phyloP scores from a whole-genome alignment of 768 basidiomycete species.

The Lactarius evosmus region DNA sequence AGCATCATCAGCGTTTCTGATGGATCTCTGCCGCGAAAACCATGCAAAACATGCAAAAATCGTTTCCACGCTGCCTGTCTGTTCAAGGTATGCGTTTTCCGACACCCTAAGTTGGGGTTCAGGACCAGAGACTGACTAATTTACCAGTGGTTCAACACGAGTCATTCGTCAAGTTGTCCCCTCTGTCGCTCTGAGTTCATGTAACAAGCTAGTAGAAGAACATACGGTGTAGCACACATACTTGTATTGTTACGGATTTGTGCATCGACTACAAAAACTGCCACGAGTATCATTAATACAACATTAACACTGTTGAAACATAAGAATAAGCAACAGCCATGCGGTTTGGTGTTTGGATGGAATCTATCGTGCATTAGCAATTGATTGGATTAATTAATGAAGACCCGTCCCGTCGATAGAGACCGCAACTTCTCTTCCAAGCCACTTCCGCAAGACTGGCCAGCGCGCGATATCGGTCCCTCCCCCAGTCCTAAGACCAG shows the following conservation, averaged over 20 bases:
- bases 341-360: not conserved
- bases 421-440: too few relatives aligned
- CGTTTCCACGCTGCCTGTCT: slow-evolving; percentile 89
- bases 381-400: too few relatives aligned
- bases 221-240: not conserved
- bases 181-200: slow-evolving; percentile 84
- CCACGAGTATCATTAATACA: not conserved
- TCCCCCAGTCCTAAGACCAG: not conserved
- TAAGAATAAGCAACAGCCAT: not conserved
- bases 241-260: not conserved
- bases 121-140: not conserved
- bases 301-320: not conserved
- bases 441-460: not conserved
- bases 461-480: not conserved
- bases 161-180: slow-evolving; percentile 89
- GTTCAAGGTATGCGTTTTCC: slow-evolving; percentile 61
- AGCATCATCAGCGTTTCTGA: slow-evolving; percentile 93
- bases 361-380: not conserved
- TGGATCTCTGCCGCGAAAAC: slow-evolving; percentile 80
- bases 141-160: slow-evolving; percentile 82
- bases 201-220: slow-evolving; percentile 31
- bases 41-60: slow-evolving; percentile 93
- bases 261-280: not conserved
- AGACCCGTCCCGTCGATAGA: too few relatives aligned
- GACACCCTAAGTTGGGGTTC: not conserved